Conservation (phyloP, 495 filamentous ascomycete species). For the Penicillium arizonense region DNA sequence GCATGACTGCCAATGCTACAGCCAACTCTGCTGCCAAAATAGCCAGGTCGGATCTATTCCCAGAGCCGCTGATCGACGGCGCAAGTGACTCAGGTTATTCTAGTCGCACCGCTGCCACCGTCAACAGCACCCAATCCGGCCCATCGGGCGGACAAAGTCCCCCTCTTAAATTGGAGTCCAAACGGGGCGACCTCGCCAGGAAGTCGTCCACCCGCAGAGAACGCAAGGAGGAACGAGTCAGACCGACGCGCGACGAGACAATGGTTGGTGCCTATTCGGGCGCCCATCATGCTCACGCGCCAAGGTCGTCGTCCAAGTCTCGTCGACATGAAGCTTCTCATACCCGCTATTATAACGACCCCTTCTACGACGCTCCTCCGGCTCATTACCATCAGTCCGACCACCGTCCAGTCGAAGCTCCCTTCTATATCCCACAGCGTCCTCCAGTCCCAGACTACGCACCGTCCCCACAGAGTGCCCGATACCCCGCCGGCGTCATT, state of each 20-base stretch:
- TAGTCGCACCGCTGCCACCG: constrained; percentile 58
- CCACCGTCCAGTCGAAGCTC: constrained; percentile 27
- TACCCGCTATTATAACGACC: constrained; percentile 27
- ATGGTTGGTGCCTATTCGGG: constrained; percentile 37
- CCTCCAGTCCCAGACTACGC: constrained; percentile 34
- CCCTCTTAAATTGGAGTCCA: constrained; percentile 42
- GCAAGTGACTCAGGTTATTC: constrained; percentile 66
- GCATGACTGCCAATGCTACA: constrained; percentile 44
- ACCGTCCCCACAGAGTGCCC: constrained; percentile 27
- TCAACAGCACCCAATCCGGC: constrained; percentile 53
- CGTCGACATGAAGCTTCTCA: constrained; percentile 34
- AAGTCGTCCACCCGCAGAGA: constrained; percentile 34
- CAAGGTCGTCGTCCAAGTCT: constrained; percentile 35
- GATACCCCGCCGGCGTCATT: constrained; percentile 21
- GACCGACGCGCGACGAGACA: constrained; percentile 33
- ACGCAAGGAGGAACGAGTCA: constrained; percentile 33
- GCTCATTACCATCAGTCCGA: constrained; percentile 33
- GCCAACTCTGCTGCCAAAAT: constrained; percentile 48
- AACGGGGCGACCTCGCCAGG: constrained; percentile 27
- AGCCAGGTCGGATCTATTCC: constrained; percentile 45
- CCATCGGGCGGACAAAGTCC: constrained; percentile 44
- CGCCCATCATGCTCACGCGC: constrained; percentile 28
- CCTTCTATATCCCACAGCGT: constrained; percentile 24
- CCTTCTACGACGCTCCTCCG: constrained; percentile 34
- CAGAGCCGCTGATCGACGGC: constrained; percentile 42